Evolutionary conservation across 1,139 yeast genomes (phyloP).

Genomic region (Arxiozyma slooffiae): DNA sequence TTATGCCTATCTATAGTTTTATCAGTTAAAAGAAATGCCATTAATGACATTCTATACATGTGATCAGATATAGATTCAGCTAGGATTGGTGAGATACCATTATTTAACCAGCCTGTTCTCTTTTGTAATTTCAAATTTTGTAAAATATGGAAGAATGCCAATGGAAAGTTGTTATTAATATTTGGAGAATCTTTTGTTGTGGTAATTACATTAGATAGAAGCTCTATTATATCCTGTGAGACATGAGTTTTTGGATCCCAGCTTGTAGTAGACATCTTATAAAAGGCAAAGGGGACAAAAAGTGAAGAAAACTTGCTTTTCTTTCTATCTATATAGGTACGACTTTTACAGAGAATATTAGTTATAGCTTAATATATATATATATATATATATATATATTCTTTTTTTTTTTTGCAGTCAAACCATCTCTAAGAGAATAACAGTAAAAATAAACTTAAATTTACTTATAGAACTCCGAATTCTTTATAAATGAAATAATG

Average conservation of each 20-base stretch:
- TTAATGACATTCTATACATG: conserved; percentile 91
- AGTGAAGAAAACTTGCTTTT: too few relatives aligned
- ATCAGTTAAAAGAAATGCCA: conserved; percentile 62
- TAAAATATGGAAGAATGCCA: conserved; percentile 69
- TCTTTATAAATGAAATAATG: too few relatives aligned
- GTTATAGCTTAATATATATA: too few relatives aligned
- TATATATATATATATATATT: too few relatives aligned
- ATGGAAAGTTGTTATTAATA: conserved; percentile 33
- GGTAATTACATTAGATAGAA: conserved; percentile 10
- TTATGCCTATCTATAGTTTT: conserved; percentile 35
- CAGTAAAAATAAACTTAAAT: too few relatives aligned
- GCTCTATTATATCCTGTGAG: conserved; percentile 18
- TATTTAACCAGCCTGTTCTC: conserved; percentile 92
- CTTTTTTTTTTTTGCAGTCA: too few relatives aligned
- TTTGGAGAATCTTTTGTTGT: neutral
- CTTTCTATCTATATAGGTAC: neutral
- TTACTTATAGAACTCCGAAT: too few relatives aligned
- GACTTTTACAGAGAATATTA: too few relatives aligned
- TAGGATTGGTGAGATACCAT: conserved; percentile 41
- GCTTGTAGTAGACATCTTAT: neutral
- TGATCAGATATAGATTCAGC: conserved; percentile 80
- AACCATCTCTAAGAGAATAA: too few relatives aligned
- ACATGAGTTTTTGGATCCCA: conserved; percentile 29
- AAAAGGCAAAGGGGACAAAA: too few relatives aligned
- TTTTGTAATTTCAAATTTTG: conserved; percentile 67